phyloP scores from a whole-genome alignment of 164 flowering plant species.

The Brasenia schreberi region DNA sequence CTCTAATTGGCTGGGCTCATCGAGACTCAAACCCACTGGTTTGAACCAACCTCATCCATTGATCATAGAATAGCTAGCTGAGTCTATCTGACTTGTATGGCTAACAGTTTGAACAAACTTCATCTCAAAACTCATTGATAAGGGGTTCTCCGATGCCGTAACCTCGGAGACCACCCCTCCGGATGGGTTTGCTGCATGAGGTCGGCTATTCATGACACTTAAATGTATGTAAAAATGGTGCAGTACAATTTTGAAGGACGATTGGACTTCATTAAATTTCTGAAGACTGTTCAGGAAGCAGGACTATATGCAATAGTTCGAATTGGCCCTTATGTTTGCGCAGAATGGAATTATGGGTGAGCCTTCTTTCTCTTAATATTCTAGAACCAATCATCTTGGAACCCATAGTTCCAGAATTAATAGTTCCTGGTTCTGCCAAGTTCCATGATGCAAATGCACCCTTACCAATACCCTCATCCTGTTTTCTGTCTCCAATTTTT shows the following conservation, averaged over 20 bases:
- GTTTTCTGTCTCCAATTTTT: not conserved
- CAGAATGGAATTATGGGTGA: slow-evolving; percentile 84
- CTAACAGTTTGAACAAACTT: no score
- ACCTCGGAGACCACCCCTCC: no score
- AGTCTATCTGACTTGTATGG: no score
- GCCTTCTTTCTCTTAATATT: not conserved
- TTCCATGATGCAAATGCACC: not conserved
- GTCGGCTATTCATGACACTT: no score
- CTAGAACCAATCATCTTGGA: not conserved
- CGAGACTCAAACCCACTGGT: not conserved
- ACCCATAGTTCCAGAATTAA: not conserved
- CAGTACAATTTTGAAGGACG: slow-evolving; percentile 14
- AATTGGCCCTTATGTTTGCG: slow-evolving; percentile 68
- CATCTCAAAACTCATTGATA: no score
- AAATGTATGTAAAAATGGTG: no score
- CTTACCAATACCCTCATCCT: no score
- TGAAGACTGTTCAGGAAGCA: slow-evolving; percentile 40
- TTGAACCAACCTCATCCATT: no score
- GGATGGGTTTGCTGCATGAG: no score
- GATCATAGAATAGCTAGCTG: no score
- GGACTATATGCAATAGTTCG: slow-evolving; percentile 53
- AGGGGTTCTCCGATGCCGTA: no score
- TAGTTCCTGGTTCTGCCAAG: not conserved
- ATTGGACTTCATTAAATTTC: slow-evolving; percentile 40
- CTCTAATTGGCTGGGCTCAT: slow-evolving; percentile 1